Evolutionary conservation across 1,284 basidiomycete species (phyloP), one percentile per base, ranked within the genome.

Genomic region (Acaromyces ingoldii): DNA sequence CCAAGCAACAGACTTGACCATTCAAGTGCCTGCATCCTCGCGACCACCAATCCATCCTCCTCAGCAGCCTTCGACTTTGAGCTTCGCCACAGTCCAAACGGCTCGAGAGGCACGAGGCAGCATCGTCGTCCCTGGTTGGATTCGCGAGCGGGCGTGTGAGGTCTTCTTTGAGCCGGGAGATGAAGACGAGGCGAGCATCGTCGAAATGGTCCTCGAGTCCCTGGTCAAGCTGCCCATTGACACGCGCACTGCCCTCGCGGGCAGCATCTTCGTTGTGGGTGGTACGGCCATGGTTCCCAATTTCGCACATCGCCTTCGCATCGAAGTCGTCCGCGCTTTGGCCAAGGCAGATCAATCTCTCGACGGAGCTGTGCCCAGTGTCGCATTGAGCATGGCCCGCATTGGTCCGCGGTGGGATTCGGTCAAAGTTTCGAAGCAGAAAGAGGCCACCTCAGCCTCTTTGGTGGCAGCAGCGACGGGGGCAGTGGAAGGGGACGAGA

Each of bases 111-210:
- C 17, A 26, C 44, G 1, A 10, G 36, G 9, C 22, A 29, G 15
- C 89, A 76, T 97, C 31, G 80, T 87, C 38, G 83, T 98, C 36
- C 93, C 93, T 0, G 92, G 92, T 0, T 98, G 95, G 93, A 81
- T 97, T 22, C 79, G 93, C 31, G 91, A 96, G 72, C 81, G 91
- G 6, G 88, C 88, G 0, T 85, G 89, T 2, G 93, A 98, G 72
- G 81, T 92, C 3, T 78, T 97, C 1, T 96, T 96, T 62, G 89
- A 90, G 68, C 84, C 85, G 5, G 87, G 87, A n/a, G 88, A 91
- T 60, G 83, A 87, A 3, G 77, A 77, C 47, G 24, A 91, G 90
- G 39, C 49, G 10, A 55, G 65, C 10, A 17, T 93, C 2, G 84
- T 87, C 0, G 89, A 91, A 65, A 81, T 87, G 22, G 80, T 96